phyloP scores from a whole-genome alignment of 352 stramenopile species.

The Globisporangium camurandrum region DNA sequence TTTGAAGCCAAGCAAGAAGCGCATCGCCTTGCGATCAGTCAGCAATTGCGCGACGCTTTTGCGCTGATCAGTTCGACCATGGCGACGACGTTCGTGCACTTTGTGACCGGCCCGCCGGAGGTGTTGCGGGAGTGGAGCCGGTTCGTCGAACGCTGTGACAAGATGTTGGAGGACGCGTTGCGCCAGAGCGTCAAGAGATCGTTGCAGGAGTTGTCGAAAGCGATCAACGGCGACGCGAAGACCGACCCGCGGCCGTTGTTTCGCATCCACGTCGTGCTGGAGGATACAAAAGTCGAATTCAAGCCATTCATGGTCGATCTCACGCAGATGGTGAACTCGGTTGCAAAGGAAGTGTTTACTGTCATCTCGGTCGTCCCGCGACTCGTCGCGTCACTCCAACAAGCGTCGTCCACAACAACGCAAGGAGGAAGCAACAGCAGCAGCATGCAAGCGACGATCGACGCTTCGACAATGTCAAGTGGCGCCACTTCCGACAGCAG shows the following conservation, averaged over 20 bases:
- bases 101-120: conserved; percentile 79
- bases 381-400: conserved; percentile 51
- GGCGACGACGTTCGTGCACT: conserved; percentile 89
- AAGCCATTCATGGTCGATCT: conserved; percentile 92
- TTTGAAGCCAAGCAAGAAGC: conserved; percentile 89
- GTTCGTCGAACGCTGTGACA: conserved; percentile 88
- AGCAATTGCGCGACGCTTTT: conserved; percentile 69
- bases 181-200: conserved; percentile 92
- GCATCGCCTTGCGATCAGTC: conserved; percentile 83
- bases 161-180: conserved; percentile 86
- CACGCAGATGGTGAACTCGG: conserved; percentile 91
- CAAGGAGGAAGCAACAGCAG: conserved; percentile 13
- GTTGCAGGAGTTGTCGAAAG: conserved; percentile 90
- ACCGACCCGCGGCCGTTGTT: conserved; percentile 89
- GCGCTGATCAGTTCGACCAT: conserved; percentile 86
- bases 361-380: conserved; percentile 89
- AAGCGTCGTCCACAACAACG: too few relatives aligned
- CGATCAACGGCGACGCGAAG: conserved; percentile 92
- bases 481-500: neutral
- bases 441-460: conserved; percentile 14
- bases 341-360: conserved; percentile 94
- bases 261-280: conserved; percentile 89
- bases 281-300: conserved; percentile 91
- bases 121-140: conserved; percentile 91
- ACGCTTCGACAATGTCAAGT: conserved; percentile 5